Evolutionary conservation across 768 basidiomycete species (phyloP), one percentile per base, ranked within the genome.

Genomic region (Naganishia randhawae): DNA sequence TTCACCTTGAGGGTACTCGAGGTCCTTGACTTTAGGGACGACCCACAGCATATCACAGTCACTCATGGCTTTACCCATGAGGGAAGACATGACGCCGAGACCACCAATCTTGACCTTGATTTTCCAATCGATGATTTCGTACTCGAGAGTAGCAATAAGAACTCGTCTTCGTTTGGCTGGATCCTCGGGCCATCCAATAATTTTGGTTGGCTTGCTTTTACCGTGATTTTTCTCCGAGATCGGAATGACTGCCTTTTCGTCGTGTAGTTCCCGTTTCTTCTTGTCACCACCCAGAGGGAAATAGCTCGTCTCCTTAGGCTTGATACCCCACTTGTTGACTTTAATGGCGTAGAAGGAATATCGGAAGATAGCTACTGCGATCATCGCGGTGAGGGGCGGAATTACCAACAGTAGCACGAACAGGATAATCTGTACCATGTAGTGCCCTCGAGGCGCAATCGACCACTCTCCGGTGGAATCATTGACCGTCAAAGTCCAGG

Each of bases 41-140:
- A 96, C 88, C 93, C 93, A 96, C 66, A 96, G 83, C 51, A 96
- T 82, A 78, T 95, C 93, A 63, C 95, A 93, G 76, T 96, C 93
- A 53, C 89, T 90, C 93, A 96, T 96, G 6, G 93, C 92, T 80
- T 95, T 96, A 71, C 93, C 93, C 93, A 96, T 96, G 39, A 96
- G 83, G 80, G 88, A 88, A 3, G 93, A 95, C 93, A 96, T 96
- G 82, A 95, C 93, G 84, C 93, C 93, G 22, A 96, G 84, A 80
- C 93, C 93, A 82, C 93, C 93, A 71, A 95, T 95, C 84, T 95
- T 95, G 83, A 96, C 93, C 81, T 96, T 96, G 70, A 94, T 81
- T 81, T 94, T 94, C 92, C 93, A 96, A 76, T 95, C 93, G 75
- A 96, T 87, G 76, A 96, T 90, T 79, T 96, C 93, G 81, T 96